phyloP scores from a whole-genome alignment of 805 yeast species.

The Spathaspora hagerdaliae region DNA sequence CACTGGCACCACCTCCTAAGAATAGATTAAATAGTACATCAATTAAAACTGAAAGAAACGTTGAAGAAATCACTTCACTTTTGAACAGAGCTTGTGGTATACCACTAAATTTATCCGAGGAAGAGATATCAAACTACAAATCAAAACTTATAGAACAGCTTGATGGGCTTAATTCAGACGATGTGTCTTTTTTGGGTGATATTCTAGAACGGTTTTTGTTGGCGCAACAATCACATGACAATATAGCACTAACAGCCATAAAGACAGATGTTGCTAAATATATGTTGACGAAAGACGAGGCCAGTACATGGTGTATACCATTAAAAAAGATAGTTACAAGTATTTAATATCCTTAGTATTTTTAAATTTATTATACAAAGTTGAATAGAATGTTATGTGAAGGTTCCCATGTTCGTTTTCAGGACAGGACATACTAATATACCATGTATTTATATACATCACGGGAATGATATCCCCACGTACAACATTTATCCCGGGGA shows the following conservation, averaged over 20 bases:
- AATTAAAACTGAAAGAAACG: background rate
- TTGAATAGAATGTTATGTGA: background rate
- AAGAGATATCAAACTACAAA: slow-evolving; percentile 42
- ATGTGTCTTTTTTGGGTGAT: slow-evolving; percentile 12
- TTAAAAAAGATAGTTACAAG: slow-evolving; percentile 46
- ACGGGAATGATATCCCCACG: too few relatives aligned
- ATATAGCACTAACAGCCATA: slow-evolving; percentile 15
- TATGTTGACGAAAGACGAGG: slow-evolving; percentile 56
- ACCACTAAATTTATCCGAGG: slow-evolving; percentile 30
- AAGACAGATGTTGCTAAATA: slow-evolving; percentile 41
- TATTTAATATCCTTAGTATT: background rate
- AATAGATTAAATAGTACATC: background rate
- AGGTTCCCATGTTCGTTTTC: too few relatives aligned
- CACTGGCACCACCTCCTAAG: background rate
- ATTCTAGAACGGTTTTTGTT: slow-evolving; percentile 5
- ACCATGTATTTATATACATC: too few relatives aligned
- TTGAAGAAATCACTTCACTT: background rate
- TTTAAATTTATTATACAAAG: background rate
- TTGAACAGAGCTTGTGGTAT: slow-evolving; percentile 7
- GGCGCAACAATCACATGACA: background rate
- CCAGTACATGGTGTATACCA: slow-evolving; percentile 65
- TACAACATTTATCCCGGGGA: too few relatives aligned
- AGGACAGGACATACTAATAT: too few relatives aligned
- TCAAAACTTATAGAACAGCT: slow-evolving; percentile 26
- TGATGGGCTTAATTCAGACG: slow-evolving; percentile 1